Evolutionary conservation across 306 rosid species (phyloP), one percentile per base, ranked within the genome.

Genomic region (Cajanus cajan): DNA sequence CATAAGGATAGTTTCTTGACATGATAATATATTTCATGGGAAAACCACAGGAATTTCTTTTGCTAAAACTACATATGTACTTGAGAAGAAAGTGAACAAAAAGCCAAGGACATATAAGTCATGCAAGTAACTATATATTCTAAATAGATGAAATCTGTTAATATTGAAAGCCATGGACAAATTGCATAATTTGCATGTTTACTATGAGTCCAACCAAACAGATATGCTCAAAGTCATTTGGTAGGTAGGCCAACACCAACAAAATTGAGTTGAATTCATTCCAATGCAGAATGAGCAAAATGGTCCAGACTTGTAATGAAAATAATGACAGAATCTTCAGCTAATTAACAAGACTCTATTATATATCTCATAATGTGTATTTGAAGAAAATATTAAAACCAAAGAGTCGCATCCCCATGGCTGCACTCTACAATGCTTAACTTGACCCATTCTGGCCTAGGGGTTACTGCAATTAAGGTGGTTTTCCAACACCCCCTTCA

Each of bases 181-280:
- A 76, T 16, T 44, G 80, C 71, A 75, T 28, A 75, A 28, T 19
- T 58, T 63, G 50, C 48, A 63, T 33, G 72, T 15, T 68, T 64
- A 28, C 55, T 25, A 2, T 48, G 21, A 31, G 39, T 68, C 58
- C 39, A 55, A 48, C 61, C 58, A 52, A 22, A 77, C 16, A 64
- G 45, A n/a, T 24, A 62, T 15, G 37, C 57, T 51, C 8, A 50
- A 65, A 47, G 39, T 37, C 77, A 68, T 67, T 36, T 34, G 43
- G 41, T 44, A 36, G 13, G 54, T 37, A 43, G 80, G 64, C 43
- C 34, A 65, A 62, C 33, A 25, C 54, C 19, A 63, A 66, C 16
- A 48, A 50, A 25, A 11, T 51, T 44, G n/a, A 72, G 59, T 55
- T 51, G 48, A 24, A 51, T 54, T 78, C 66, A 50, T 36, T 80